phyloP scores from a whole-genome alignment of 2,329 filamentous ascomycete genomes.

The Esteya vermicola region DNA sequence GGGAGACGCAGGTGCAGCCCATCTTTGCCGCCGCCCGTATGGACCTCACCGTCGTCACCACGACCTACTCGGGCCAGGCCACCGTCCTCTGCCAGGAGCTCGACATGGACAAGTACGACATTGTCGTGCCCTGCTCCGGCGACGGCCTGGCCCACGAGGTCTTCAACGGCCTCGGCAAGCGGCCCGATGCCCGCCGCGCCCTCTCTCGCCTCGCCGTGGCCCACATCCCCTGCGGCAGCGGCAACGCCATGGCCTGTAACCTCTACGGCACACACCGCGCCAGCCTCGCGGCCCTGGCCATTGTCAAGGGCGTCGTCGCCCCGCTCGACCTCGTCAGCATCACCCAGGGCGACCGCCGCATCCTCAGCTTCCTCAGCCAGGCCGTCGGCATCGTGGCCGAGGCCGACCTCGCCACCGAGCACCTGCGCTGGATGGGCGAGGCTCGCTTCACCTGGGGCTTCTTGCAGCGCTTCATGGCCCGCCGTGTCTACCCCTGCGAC shows the following conservation, averaged over 20 bases:
- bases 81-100: constrained; percentile 60
- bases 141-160: constrained; percentile 88
- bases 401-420: constrained; percentile 75
- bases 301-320: constrained; percentile 78
- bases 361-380: constrained; percentile 82
- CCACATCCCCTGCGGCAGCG: constrained; percentile 83
- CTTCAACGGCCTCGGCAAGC: constrained; percentile 78
- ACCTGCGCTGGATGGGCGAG: constrained; percentile 85
- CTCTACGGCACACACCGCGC: constrained; percentile 67
- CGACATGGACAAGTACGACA: constrained; percentile 69
- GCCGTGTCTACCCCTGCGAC: constrained; percentile 77
- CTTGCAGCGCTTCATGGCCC: constrained; percentile 58
- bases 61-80: constrained; percentile 62
- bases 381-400: constrained; percentile 83
- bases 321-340: constrained; percentile 77
- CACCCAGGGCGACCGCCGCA: constrained; percentile 63
- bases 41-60: constrained; percentile 57
- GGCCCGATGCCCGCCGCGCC: constrained; percentile 59
- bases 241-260: constrained; percentile 88
- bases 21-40: constrained; percentile 73
- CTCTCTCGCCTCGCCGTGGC: constrained; percentile 66
- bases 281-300: constrained; percentile 62
- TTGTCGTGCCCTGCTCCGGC: constrained; percentile 78
- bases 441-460: constrained; percentile 77
- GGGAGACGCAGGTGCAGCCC: constrained; percentile 62